Evolutionary conservation across 345 rosid species (phyloP), one percentile per base, ranked within the genome.

Genomic region (Bruguiera gymnorhiza): DNA sequence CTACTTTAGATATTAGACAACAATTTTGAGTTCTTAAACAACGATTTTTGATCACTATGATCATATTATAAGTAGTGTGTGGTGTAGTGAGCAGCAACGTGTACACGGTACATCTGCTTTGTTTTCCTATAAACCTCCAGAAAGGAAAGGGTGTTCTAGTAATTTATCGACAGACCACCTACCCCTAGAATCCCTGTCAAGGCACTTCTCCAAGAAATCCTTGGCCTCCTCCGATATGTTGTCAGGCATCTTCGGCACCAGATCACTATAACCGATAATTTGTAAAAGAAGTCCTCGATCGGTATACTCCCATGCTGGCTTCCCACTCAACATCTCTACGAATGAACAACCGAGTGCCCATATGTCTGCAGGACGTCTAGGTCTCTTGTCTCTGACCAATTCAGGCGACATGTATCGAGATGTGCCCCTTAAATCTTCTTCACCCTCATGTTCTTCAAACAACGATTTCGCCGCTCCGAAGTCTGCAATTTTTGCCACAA

Each of bases 331-430:
- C 72, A 69, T 56, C 37, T 69, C 55, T 4, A 69, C 23, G 1
- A 59, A 23, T 3, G 52, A 2, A 19, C 72, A 69, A 6, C 72
- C 72, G 26, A 69, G 34, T 1, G 72, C 72, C 72, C 72, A 59
- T 20, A 69, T 36, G 26, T 69, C 64, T 4, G 27, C 72, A 11
- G 37, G 29, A 24, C 23, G 15, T 20, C 29, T 63, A 13, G 24
- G 16, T 19, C 20, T 56, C 37, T 50, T 24, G 6, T 58, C 26
- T 16, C 16, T 48, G 3, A 56, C 64, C 34, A 60, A 6, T 11
- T 69, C 72, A 3, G 72, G 65, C 36, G 72, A 69, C 72, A 69
- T 43, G n/a, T 58, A 69, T 9, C 6, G 11, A 30, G 8, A 18
- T 2, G 72, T 69, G 5, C 72, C 72, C 30, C 54, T 58, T 13